Base-by-base conservation (phyloP, 345 rosid genomes). In the Brassica rapa region DNA sequence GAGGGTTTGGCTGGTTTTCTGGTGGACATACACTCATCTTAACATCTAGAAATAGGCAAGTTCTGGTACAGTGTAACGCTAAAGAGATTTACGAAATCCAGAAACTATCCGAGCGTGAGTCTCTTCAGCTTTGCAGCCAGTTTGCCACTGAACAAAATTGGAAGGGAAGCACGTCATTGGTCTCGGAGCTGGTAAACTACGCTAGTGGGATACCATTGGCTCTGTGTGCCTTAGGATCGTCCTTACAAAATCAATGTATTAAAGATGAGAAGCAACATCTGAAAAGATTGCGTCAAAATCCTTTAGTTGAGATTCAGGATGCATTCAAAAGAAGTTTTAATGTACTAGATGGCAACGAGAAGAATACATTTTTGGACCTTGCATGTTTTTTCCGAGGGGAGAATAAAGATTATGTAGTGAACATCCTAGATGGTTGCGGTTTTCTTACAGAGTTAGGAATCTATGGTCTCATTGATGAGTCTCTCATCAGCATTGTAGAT, bases 301-400 rank as follows among this genome's bases (percentile, higher is more conserved):
- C 77, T 37, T 37, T 56, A 1, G 19, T 7, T 0, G 33, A 84
- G 0, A 76, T 87, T 35, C 73, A 5, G 0, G 43, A 69, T 0
- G 43, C 81, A 4, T 68, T 85, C 24, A 15, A 9, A 25, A 78
- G 49, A 32, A 81, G 85, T 23, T 85, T 70, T 25, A 21, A 76
- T 67, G 56, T 46, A 25, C 77, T 68, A 5, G 14, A 73, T 30
- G 73, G 60, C 4, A 4, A 74, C 3, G 83, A 71, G 27, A 73
- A 80, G 74, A 29, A 8, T 1, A 68, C 43, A 4, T 82, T 85
- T 82, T 62, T 83, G 12, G 88, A 85, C 62, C 66, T 87, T 0
- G 85, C 84, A 30, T 83, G 84, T 66, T 85, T 85, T 39, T 83
- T 83, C 6, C 74, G 25, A 9, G 80, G 84, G 4, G 64, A 30